Percentiles rank a stretch among this genome's conserved stretches.
Evolutionary conservation across 208 protist genomes (phyloP).

Genomic region (Acanthamoeba triangularis): DNA sequence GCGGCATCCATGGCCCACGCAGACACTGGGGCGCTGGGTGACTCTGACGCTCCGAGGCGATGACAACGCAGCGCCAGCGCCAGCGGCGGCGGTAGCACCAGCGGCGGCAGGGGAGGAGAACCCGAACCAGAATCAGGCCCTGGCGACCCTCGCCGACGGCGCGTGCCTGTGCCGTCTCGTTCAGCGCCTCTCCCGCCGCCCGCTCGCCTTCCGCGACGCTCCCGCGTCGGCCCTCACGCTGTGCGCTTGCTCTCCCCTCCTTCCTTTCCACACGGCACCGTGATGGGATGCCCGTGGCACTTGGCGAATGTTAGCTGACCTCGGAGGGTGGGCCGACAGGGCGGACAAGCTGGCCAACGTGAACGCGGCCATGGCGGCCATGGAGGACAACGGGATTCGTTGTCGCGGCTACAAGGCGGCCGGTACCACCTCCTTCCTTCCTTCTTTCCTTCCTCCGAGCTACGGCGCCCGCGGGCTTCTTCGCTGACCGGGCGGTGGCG

Average conservation of each 20-base stretch:
- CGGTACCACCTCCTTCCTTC: neutral
- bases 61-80: neutral
- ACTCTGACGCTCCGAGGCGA: neutral
- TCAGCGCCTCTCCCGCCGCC: neutral
- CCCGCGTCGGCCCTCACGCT: neutral
- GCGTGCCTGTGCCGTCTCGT: neutral
- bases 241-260: neutral
- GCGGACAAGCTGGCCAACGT: neutral
- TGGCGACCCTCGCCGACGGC: neutral
- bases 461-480: neutral
- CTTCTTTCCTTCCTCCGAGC: neutral
- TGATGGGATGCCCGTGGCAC: too few species aligned
- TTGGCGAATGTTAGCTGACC: neutral
- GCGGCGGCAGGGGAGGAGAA: neutral
- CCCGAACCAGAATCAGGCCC: neutral
- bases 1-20: too few species aligned
- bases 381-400: neutral
- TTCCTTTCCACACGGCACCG: neutral
- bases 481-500: neutral
- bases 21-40: slow-evolving; percentile 29
- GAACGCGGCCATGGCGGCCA: neutral
- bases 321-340: neutral
- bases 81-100: neutral
- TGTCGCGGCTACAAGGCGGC: slow-evolving; percentile 23
- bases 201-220: neutral